phyloP scores from a whole-genome alignment of 768 basidiomycete species.

The Cantharellus anzutake region DNA sequence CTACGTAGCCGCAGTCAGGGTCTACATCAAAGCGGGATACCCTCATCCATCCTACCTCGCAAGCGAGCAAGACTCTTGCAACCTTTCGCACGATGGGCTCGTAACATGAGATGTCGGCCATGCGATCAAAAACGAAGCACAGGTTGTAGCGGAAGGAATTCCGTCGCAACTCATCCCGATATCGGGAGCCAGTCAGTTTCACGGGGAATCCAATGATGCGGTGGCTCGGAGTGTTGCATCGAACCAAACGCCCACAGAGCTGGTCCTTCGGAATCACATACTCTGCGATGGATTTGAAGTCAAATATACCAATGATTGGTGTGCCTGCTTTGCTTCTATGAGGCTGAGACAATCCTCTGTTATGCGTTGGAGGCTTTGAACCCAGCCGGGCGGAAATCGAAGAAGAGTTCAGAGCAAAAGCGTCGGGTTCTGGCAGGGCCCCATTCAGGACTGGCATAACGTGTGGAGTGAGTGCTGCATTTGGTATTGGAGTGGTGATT shows the following conservation, averaged over 20 bases:
- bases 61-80: slow-evolving; percentile 67
- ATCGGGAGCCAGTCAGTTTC: slow-evolving; percentile 41
- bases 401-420: background rate
- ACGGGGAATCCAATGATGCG: slow-evolving; percentile 89
- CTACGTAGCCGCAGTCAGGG: slow-evolving; percentile 19
- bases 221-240: slow-evolving; percentile 60
- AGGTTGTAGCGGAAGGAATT: slow-evolving; percentile 88
- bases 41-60: slow-evolving; percentile 45
- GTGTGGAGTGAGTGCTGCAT: background rate
- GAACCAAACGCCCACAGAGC: slow-evolving; percentile 76
- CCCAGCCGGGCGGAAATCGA: background rate
- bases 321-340: background rate
- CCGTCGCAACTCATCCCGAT: slow-evolving; percentile 28
- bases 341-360: background rate
- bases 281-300: slow-evolving; percentile 80
- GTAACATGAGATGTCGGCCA: slow-evolving; percentile 84
- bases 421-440: background rate
- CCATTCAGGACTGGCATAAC: background rate
- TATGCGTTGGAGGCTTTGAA: background rate
- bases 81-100: slow-evolving; percentile 92
- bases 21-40: background rate
- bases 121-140: slow-evolving; percentile 78
- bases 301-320: slow-evolving; percentile 34
- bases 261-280: slow-evolving; percentile 82
- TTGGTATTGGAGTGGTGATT: slow-evolving; percentile 30